Percentiles rank a stretch among this genome's conserved stretches.
These are phyloP conservation scores for Escovopsis sp. DNA, from an alignment of 2,329 filamentous ascomycete genomes.

Conservation along the genomic window DNA sequence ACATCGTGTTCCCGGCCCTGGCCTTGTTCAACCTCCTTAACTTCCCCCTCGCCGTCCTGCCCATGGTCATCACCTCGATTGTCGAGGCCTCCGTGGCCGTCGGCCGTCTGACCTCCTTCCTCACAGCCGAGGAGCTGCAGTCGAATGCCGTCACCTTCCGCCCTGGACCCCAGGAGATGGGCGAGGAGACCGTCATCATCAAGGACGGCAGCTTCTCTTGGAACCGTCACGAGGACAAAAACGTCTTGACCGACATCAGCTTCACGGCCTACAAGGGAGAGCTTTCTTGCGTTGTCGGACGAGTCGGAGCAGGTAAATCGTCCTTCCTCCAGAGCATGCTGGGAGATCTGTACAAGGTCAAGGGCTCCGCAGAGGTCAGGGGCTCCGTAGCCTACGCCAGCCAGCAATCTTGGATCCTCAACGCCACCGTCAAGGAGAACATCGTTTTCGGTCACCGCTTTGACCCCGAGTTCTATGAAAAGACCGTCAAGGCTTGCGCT, in stretches of 20 bases:
- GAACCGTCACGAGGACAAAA: constrained; percentile 65
- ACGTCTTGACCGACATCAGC: constrained; percentile 67
- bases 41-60: constrained; percentile 83
- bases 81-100: constrained; percentile 94
- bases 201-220: constrained; percentile 84
- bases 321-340: constrained; percentile 79
- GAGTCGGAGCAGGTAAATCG: constrained; percentile 91
- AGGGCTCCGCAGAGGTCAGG: constrained; percentile 68
- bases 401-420: constrained; percentile 93
- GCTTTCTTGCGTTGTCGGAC: constrained; percentile 79
- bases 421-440: constrained; percentile 92
- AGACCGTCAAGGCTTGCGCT: constrained; percentile 82
- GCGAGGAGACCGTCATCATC: constrained; percentile 76
- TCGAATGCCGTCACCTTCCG: constrained; percentile 60
- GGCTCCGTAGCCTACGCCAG: constrained; percentile 83
- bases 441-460: constrained; percentile 92
- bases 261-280: constrained; percentile 87
- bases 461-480: constrained; percentile 87
- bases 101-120: constrained; percentile 67
- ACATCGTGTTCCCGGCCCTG: constrained; percentile 88
- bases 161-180: constrained; percentile 55
- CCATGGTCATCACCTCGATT: constrained; percentile 95
- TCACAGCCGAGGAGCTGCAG: constrained; percentile 82
- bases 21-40: constrained; percentile 84
- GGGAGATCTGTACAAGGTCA: constrained; percentile 81